A percentile compares a stretch with the other conserved stretches of the same genome.
phyloP scores from a whole-genome alignment of 1,284 basidiomycete genomes.

The Moniliella sp. region DNA sequence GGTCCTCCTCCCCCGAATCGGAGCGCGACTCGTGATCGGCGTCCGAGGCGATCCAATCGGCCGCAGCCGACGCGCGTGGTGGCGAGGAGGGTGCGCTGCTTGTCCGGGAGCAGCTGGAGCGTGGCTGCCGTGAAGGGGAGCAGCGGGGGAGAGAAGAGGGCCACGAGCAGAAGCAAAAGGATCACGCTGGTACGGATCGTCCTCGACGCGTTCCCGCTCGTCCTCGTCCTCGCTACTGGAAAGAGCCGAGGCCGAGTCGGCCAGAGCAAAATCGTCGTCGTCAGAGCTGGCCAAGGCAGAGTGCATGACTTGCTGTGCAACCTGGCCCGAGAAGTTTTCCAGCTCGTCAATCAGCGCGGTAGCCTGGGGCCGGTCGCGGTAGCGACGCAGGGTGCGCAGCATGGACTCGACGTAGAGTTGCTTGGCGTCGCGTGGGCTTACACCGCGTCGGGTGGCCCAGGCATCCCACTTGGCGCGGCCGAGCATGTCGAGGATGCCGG shows the following conservation, averaged over 20 bases:
- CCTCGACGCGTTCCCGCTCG: background rate
- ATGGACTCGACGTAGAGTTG: constrained; percentile 70
- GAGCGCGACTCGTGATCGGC: too few species aligned
- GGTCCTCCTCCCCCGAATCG: too few species aligned
- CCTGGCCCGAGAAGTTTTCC: constrained; percentile 53
- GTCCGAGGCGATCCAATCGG: too few species aligned
- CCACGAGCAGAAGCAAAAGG: background rate
- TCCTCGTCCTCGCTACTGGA: background rate
- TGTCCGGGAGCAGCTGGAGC: background rate
- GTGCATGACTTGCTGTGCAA: constrained; percentile 48
- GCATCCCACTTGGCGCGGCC: constrained; percentile 91
- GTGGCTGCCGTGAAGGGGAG: background rate
- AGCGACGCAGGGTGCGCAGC: constrained; percentile 60
- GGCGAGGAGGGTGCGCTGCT: background rate
- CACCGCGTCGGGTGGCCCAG: constrained; percentile 71
- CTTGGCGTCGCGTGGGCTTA: constrained; percentile 59
- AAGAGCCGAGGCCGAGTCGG: background rate
- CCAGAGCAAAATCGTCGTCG: too few species aligned
- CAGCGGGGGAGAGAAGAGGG: background rate
- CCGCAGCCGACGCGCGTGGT: background rate
- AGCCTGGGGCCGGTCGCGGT: constrained; percentile 58
- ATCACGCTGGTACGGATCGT: background rate
- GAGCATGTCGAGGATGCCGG: constrained; percentile 76
- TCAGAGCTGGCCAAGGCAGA: constrained; percentile 37
- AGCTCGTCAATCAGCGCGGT: constrained; percentile 56